Conservation (phyloP, 495 filamentous ascomycete genomes). For the Daldinia bambusicola region DNA sequence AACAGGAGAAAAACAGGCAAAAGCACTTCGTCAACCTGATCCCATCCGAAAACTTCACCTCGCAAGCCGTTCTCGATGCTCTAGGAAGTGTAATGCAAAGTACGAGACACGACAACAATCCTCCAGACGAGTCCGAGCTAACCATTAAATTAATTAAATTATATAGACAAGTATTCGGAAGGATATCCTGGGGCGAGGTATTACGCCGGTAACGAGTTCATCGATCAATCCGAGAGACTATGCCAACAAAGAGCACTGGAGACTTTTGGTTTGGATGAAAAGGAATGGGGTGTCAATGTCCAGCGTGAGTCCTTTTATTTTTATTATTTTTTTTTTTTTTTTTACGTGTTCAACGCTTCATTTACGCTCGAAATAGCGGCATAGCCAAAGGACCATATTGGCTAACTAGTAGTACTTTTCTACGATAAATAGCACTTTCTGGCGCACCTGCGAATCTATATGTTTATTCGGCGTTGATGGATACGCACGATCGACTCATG, state of each 20-base stretch:
- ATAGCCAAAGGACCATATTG: not conserved
- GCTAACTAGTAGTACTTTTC: slow-evolving; percentile 20
- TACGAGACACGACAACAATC: slow-evolving; percentile 54
- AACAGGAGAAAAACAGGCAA: slow-evolving; percentile 90
- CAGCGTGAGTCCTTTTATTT: slow-evolving; percentile 75
- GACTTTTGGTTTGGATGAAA: slow-evolving; percentile 80
- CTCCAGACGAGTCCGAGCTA: slow-evolving; percentile 10
- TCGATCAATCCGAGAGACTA: slow-evolving; percentile 87
- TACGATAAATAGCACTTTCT: slow-evolving; percentile 73
- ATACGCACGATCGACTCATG: slow-evolving; percentile 95
- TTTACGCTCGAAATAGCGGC: not conserved
- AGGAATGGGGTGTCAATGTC: slow-evolving; percentile 98
- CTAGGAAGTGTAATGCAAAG: slow-evolving; percentile 99
- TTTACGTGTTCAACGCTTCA: too few species aligned
- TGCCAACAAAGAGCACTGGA: slow-evolving; percentile 91
- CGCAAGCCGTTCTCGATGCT: slow-evolving; percentile 94
- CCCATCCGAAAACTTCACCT: slow-evolving; percentile 98
- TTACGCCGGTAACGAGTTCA: slow-evolving; percentile 96
- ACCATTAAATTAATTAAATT: slow-evolving; percentile 4
- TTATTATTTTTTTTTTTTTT: too few species aligned
- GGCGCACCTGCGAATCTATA: slow-evolving; percentile 96
- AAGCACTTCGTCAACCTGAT: slow-evolving; percentile 99
- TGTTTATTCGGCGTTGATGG: slow-evolving; percentile 91
- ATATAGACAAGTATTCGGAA: slow-evolving; percentile 96
- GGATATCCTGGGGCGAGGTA: slow-evolving; percentile 97